phyloP scores from a whole-genome alignment of 768 basidiomycete species.

The Dentipellis fragilis region DNA sequence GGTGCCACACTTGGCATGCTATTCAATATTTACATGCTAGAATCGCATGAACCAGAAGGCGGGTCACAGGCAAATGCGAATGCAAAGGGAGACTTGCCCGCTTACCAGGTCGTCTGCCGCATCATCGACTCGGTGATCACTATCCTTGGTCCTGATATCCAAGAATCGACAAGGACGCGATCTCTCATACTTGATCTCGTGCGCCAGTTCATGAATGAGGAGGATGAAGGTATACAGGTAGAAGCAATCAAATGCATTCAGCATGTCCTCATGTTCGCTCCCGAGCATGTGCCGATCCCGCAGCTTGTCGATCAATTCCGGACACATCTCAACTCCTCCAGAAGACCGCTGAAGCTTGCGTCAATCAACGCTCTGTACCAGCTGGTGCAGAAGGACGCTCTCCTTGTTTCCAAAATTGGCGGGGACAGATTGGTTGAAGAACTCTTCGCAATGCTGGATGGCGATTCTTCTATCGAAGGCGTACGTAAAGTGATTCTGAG shows the following conservation, averaged over 20 bases:
- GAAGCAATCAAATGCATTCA: constrained; percentile 96
- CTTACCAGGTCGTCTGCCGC: constrained; percentile 85
- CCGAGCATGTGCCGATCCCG: constrained; percentile 74
- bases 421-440: constrained; percentile 93
- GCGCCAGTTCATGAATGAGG: constrained; percentile 73
- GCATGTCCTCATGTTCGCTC: constrained; percentile 94
- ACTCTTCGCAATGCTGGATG: constrained; percentile 90
- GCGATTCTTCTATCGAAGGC: constrained; percentile 88
- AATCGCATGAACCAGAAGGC: constrained; percentile 89
- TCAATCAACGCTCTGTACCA: constrained; percentile 96
- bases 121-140: constrained; percentile 91
- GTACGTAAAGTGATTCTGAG: constrained; percentile 87
- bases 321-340: constrained; percentile 66
- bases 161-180: constrained; percentile 76
- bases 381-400: constrained; percentile 90
- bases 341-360: constrained; percentile 82
- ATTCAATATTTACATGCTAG: constrained; percentile 79
- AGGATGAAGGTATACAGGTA: constrained; percentile 80
- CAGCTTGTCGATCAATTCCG: constrained; percentile 73
- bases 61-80: constrained; percentile 78
- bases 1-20: constrained; percentile 83
- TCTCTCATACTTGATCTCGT: constrained; percentile 78
- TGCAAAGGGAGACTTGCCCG: constrained; percentile 80
- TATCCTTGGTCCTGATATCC: constrained; percentile 90
- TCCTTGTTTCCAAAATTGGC: constrained; percentile 85